Evolutionary conservation across 2,329 filamentous ascomycete genomes (phyloP).

Genomic region (Colletotrichum viniferum): DNA sequence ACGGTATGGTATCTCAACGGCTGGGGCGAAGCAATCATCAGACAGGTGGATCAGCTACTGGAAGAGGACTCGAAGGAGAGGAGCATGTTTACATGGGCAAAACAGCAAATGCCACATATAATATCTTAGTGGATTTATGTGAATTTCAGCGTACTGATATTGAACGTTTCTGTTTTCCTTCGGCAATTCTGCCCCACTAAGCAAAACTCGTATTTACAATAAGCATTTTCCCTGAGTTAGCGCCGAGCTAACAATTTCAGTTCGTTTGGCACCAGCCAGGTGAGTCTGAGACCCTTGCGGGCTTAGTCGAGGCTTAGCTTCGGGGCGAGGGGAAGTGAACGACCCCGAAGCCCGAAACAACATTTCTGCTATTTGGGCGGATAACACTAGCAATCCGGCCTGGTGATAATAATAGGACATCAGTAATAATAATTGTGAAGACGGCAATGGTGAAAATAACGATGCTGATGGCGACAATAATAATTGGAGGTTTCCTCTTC

Average conservation of each 20-base stretch:
- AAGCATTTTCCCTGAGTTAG: background rate
- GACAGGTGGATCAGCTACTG: background rate
- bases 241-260: rapidly evolving
- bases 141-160: rapidly evolving
- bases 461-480: too few relatives aligned
- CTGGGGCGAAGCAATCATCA: background rate
- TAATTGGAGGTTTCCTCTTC: too few relatives aligned
- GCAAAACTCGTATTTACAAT: background rate
- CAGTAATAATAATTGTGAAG: too few relatives aligned
- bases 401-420: too few relatives aligned
- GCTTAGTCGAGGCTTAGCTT: background rate
- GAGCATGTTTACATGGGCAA: background rate
- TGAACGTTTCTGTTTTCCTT: rapidly evolving
- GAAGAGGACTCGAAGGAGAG: background rate
- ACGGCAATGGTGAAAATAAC: too few relatives aligned
- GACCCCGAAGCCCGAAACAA: background rate
- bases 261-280: background rate
- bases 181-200: rapidly evolving
- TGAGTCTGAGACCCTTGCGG: background rate
- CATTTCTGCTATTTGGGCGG: too few relatives aligned
- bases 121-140: rapidly evolving
- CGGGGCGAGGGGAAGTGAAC: background rate
- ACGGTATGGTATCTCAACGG: background rate
- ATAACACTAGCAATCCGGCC: too few relatives aligned
- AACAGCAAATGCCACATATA: background rate